Evolutionary conservation across 73 alveolate genomes (phyloP), one percentile per base, ranked within the genome.

Genomic region (Blepharisma japonicum): DNA sequence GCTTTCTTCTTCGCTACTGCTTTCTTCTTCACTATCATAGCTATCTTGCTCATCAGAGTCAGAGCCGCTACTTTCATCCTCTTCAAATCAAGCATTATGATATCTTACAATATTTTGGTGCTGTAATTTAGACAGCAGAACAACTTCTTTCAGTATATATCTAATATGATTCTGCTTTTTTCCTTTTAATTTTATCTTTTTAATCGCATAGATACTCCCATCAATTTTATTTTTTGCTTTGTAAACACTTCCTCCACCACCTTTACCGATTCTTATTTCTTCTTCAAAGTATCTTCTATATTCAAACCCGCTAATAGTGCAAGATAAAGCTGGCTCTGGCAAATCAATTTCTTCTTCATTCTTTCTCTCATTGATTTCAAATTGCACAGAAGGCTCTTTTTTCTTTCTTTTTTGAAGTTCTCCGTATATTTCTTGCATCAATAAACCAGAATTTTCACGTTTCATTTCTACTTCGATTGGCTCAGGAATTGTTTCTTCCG

Each of bases 241-340:
- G n/a, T 68, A 85, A n/a, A 85, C 92, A 51, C 82, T 51, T 0
- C 92, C 92, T 49, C 81, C 81, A 50, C 92, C 92, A 23, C 92
- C 92, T 70, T 72, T 55, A 6, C 92, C 92, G 0, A 85, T 85
- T 14, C 46, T 18, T 54, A 70, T 68, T 5, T 70, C 61, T 18
- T 82, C 85, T 39, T 56, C 77, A 71, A 85, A 85, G 38, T 85
- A 39, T 7, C 77, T 38, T 25, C 27, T 70, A 25, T 70, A 70
- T 2, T 61, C 74, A 61, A 61, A 61, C 14, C 74, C 74, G 2
- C 47, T 61, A 1, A 61, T 61, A 32, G 42, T 32, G 3, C 42
- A 32, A 32, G 42, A 32, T 3, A 32, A 32, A 32, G 42, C 3
- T 32, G 42, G 42, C 3, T 32, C 42, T 1, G 42, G 42, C 42